A percentile compares a stretch with the other conserved stretches of the same genome.
These are phyloP conservation scores for Trichophyton schoenleinii DNA, from an alignment of 2,329 filamentous ascomycete genomes.

Conservation along the genomic window DNA sequence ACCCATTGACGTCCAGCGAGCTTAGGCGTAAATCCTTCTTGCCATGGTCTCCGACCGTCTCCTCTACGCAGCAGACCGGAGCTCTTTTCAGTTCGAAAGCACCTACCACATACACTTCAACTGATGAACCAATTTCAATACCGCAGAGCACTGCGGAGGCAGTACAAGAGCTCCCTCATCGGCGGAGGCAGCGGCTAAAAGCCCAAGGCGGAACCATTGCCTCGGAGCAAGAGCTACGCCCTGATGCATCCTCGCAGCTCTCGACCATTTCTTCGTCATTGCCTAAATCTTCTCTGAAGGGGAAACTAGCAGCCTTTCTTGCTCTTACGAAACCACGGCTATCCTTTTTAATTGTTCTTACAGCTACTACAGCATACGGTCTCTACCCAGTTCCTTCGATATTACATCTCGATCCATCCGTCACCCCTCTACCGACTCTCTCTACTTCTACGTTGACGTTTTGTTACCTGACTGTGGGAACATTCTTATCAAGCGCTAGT, in stretches of 20 bases:
- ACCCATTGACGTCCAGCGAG: constrained; percentile 13
- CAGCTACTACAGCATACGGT: constrained; percentile 80
- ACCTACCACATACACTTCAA: constrained; percentile 1
- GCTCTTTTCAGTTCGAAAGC: constrained; percentile 14
- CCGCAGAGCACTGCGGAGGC: neutral
- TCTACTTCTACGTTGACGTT: constrained; percentile 69
- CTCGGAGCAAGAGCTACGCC: constrained; percentile 34
- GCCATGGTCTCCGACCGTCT: constrained; percentile 12
- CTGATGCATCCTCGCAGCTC: constrained; percentile 49
- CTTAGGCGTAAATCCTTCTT: constrained; percentile 17
- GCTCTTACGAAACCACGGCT: constrained; percentile 92
- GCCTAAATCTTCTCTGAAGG: constrained; percentile 46
- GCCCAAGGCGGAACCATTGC: constrained; percentile 17
- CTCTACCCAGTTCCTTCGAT: constrained; percentile 86
- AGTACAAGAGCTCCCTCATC: constrained; percentile 29
- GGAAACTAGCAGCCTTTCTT: constrained; percentile 66
- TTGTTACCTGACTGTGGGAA: constrained; percentile 80
- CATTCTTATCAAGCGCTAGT: constrained; percentile 74
- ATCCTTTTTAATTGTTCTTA: constrained; percentile 79
- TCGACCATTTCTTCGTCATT: constrained; percentile 45
- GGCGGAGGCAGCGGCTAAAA: constrained; percentile 33
- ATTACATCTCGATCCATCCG: constrained; percentile 67
- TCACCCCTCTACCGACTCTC: constrained; percentile 46
- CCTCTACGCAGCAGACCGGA: constrained; percentile 17
- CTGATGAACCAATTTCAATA: neutral